phyloP scores from a whole-genome alignment of 345 rosid genomes.

The Streptanthus diversifolius region DNA sequence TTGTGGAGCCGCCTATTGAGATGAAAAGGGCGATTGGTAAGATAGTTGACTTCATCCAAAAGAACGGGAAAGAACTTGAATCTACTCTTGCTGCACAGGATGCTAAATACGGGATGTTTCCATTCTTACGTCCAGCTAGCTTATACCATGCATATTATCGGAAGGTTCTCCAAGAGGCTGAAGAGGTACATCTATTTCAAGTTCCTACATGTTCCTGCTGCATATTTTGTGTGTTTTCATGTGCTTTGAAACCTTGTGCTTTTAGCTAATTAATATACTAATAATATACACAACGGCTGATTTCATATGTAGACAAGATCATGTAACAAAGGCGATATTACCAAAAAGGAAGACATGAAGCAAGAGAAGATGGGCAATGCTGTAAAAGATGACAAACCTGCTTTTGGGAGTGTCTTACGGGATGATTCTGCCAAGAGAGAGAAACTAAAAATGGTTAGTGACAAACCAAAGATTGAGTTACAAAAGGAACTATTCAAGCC shows the following conservation, averaged over 20 bases:
- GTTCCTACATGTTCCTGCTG: neutral
- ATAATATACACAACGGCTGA: neutral
- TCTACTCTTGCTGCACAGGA: conserved; percentile 82
- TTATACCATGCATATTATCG: conserved; percentile 67
- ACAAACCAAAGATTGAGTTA: conserved; percentile 60
- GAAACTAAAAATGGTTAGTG: conserved; percentile 73
- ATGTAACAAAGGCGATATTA: conserved; percentile 36
- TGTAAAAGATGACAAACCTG: conserved; percentile 39
- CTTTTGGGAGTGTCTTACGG: conserved; percentile 52
- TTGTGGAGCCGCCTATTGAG: conserved; percentile 85
- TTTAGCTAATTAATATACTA: neutral
- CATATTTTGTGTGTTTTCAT: neutral
- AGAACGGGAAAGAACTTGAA: conserved; percentile 84
- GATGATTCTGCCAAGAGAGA: conserved; percentile 67
- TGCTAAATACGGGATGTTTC: conserved; percentile 72
- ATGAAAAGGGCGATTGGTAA: conserved; percentile 78
- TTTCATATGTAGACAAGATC: conserved; percentile 52
- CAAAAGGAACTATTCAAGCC: conserved; percentile 52
- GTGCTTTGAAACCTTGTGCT: neutral
- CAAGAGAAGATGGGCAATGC: conserved; percentile 44
- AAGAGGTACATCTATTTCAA: conserved; percentile 47
- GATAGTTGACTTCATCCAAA: conserved; percentile 85
- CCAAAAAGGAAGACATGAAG: conserved; percentile 43
- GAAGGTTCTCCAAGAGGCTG: conserved; percentile 61
- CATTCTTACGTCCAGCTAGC: conserved; percentile 71